phyloP scores from a whole-genome alignment of 208 protist species.

The Phytomonas serpens region DNA sequence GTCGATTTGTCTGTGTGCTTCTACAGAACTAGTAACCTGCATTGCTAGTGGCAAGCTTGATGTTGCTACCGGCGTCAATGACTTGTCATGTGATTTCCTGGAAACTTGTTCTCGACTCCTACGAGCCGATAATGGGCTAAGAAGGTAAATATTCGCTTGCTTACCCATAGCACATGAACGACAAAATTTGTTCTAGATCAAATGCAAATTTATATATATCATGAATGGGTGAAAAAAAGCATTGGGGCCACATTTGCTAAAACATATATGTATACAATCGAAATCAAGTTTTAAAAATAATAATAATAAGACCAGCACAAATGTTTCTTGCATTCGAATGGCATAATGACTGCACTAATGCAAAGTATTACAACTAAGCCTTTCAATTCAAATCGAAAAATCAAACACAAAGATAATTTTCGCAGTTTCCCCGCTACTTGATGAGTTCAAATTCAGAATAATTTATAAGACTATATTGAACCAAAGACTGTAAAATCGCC shows the following conservation, averaged over 20 bases:
- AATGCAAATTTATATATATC: not conserved
- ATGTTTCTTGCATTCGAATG: not conserved
- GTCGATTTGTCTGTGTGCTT: not conserved
- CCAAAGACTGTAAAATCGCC: not conserved
- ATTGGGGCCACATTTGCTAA: not conserved
- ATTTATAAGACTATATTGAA: not conserved
- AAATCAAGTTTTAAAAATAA: not conserved
- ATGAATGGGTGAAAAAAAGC: not conserved
- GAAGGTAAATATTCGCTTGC: not conserved
- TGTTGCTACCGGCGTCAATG: not conserved
- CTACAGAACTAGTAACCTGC: not conserved
- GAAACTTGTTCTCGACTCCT: not conserved
- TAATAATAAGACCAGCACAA: not conserved
- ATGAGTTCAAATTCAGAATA: not conserved
- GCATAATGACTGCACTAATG: not conserved
- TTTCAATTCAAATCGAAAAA: not conserved
- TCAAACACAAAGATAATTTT: conserved; percentile 6
- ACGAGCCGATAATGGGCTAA: not conserved
- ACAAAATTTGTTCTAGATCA: not conserved
- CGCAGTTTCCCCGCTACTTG: not conserved
- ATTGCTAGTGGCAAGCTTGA: not conserved
- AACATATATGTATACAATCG: not conserved
- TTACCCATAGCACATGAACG: not conserved
- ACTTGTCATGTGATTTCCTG: not conserved
- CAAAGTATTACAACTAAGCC: not conserved